Base-by-base conservation (phyloP, 2,329 filamentous ascomycete species). In the Aspergillus transmontanensis region DNA sequence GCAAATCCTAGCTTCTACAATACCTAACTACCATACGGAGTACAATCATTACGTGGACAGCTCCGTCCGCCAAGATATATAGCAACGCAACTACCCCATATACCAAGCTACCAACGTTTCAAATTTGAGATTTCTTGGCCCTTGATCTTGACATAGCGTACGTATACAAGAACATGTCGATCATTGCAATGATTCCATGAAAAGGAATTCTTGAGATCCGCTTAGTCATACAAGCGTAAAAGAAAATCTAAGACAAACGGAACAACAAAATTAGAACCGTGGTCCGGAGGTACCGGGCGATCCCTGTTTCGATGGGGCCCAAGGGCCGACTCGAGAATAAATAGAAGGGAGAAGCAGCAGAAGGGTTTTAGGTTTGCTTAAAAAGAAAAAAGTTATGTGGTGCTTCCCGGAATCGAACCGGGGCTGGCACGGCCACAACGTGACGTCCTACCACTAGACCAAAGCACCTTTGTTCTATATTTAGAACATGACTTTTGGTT, bases 401-500 rank as follows among this genome's bases (percentile, higher is more conserved):
- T 45, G 64, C 67, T 66, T 59, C 67, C 67, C 66, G 69, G 69
- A 71, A 70, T 71, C 68, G 69, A 71, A 71, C 69, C 69, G 64
- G 68, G 67, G 68, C 69, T 71, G 67, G 68, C 69, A 71, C 69
- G 68, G 69, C 68, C 69, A 71, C 69, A 71, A 71, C 69, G 68
- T 71, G 60, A 71, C 68, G 68, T 71, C 69, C 66, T 71, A 71
- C 69, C 68, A 70, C 64, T 70, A 66, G 55, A 69, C 67, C 67
- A 69, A 58, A 62, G 66, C 65, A 68, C 67, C 67, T 59, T 36
- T 58, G 19, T 63, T 30, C 39, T 61, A 39, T 21, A 34, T 34
- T 23, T 45, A 34, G 12, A 21, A 9, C 11, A 1, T 2, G 2
- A 1, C 12, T 39, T 46, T 39, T 23, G 34, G 4, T 1, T 55